A percentile compares a stretch with the other conserved stretches of the same genome.
phyloP scores from a whole-genome alignment of 768 basidiomycete species.

The Hortiboletus flavorubellus region DNA sequence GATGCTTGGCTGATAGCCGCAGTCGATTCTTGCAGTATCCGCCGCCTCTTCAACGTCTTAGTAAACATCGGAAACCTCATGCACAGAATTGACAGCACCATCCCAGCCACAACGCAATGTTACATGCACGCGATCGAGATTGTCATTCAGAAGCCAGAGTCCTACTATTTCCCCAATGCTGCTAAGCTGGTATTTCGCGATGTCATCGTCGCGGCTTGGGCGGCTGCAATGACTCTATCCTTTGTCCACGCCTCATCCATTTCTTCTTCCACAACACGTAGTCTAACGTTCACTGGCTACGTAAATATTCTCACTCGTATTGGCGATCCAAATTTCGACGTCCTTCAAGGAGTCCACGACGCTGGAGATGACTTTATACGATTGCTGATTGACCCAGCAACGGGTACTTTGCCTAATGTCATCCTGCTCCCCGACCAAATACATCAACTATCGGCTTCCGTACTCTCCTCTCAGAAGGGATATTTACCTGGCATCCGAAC shows the following conservation, averaged over 20 bases:
- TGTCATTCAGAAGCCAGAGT: slow-evolving; percentile 32
- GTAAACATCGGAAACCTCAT: slow-evolving; percentile 39
- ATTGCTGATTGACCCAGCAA: slow-evolving; percentile 33
- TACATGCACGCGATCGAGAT: slow-evolving; percentile 44
- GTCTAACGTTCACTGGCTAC: slow-evolving; percentile 19
- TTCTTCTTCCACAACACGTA: slow-evolving; percentile 19
- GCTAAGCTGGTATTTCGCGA: slow-evolving; percentile 35
- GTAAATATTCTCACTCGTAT: slow-evolving; percentile 25
- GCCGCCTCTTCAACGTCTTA: slow-evolving; percentile 44
- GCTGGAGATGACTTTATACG: slow-evolving; percentile 33
- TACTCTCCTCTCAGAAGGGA: slow-evolving; percentile 37
- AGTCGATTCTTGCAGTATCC: slow-evolving; percentile 32
- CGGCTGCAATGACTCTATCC: slow-evolving; percentile 33
- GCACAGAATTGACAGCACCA: slow-evolving; percentile 27
- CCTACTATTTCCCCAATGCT: slow-evolving; percentile 8
- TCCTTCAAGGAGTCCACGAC: slow-evolving; percentile 33
- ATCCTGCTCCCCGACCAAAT: slow-evolving; percentile 42
- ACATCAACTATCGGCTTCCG: slow-evolving; percentile 30
- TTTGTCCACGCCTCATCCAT: slow-evolving; percentile 21
- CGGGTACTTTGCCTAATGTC: slow-evolving; percentile 40
- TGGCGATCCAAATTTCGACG: slow-evolving; percentile 34
- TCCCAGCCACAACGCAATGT: slow-evolving; percentile 32
- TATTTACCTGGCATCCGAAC: slow-evolving; percentile 33
- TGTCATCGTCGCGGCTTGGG: slow-evolving; percentile 38
- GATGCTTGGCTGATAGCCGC: slow-evolving; percentile 22